Evolutionary conservation across 164 flowering plant genomes (phyloP).

Genomic region (Magnolia kwangsiensis): DNA sequence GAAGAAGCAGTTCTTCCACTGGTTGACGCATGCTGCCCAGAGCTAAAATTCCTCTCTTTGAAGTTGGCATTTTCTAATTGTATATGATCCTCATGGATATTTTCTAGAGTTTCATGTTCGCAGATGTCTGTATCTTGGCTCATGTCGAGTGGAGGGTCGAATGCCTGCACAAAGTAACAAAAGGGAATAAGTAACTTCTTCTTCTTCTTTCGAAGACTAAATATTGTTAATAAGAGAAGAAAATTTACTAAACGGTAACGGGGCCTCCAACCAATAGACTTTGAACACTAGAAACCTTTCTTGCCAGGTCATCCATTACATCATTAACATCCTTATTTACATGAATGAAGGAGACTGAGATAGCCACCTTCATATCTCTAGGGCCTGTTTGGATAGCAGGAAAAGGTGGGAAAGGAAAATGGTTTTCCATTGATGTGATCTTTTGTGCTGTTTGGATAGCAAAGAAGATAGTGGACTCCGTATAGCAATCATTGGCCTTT

Average conservation of each 20-base stretch:
- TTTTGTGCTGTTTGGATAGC: too few species aligned
- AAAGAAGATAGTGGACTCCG: too few species aligned
- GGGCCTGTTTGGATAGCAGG: too few species aligned
- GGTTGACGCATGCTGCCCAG: slow-evolving; percentile 30
- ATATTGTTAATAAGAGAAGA: too few species aligned
- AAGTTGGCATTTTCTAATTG: slow-evolving; percentile 2
- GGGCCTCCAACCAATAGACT: neutral
- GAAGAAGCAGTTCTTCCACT: slow-evolving; percentile 29
- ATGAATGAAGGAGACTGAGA: neutral
- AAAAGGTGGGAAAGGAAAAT: too few species aligned
- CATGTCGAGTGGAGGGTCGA: slow-evolving; percentile 95
- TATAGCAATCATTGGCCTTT: too few species aligned
- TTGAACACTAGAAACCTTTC: neutral
- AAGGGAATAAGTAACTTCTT: neutral
- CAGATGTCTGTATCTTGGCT: slow-evolving; percentile 55
- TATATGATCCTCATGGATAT: slow-evolving; percentile 18
- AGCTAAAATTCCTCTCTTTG: slow-evolving; percentile 25
- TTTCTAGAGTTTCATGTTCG: slow-evolving; percentile 35
- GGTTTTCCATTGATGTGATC: too few species aligned
- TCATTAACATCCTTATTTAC: neutral
- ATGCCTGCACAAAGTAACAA: slow-evolving; percentile 48
- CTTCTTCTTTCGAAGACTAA: neutral
- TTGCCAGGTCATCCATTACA: neutral
- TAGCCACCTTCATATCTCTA: too few species aligned
- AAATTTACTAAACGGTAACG: too few species aligned